phyloP scores from a whole-genome alignment of 1,284 basidiomycete species.

The Pisolithus thermaeus region DNA sequence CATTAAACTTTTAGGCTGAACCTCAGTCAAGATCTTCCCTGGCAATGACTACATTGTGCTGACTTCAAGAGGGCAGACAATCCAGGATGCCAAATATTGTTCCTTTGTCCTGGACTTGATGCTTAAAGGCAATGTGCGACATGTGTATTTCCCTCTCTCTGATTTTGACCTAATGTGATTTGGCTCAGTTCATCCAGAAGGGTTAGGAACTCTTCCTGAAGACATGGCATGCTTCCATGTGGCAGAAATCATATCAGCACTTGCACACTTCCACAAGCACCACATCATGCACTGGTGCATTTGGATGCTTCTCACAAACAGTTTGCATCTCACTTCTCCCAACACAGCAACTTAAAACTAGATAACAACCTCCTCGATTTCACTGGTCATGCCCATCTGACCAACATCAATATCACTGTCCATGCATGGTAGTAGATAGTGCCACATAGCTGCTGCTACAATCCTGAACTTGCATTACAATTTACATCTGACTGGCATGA shows the following conservation, averaged over 20 bases:
- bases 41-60: too few species aligned
- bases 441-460: too few species aligned
- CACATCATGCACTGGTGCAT: constrained; percentile 90
- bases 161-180: constrained; percentile 24
- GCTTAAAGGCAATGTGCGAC: constrained; percentile 94
- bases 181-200: constrained; percentile 82
- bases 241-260: constrained; percentile 83
- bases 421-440: constrained; percentile 59
- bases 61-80: constrained; percentile 65
- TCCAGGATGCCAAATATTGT: constrained; percentile 98
- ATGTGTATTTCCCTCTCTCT: constrained; percentile 44
- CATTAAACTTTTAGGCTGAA: too few species aligned
- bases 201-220: constrained; percentile 79
- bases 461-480: too few species aligned
- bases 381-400: constrained; percentile 92
- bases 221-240: constrained; percentile 87
- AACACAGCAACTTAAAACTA: constrained; percentile 75
- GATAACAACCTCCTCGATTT: constrained; percentile 98
- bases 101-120: constrained; percentile 98
- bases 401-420: constrained; percentile 98
- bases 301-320: constrained; percentile 21
- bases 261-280: constrained; percentile 87
- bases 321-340: constrained; percentile 19
- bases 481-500: too few species aligned
- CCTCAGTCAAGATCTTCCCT: too few species aligned